Base-by-base conservation (phyloP, 129 eudicot species). In the Saussurea involucrata region DNA sequence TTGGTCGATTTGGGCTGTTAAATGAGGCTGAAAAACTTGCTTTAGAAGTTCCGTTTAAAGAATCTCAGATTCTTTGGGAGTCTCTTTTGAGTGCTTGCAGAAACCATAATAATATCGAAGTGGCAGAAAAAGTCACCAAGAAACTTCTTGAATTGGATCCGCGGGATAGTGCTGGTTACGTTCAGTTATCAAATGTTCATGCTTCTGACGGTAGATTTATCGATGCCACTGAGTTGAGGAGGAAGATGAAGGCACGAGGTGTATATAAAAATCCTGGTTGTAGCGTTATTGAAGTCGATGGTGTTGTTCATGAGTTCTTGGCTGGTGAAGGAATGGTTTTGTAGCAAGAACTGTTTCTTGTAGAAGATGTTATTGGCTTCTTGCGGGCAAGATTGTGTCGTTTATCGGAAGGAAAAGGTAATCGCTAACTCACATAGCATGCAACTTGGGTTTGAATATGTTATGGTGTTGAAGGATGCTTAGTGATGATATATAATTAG, bases 51-150 rank as follows among this genome's bases (percentile, higher is more conserved):
- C 73, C 82, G 4, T 31, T 53, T 18, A 33, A 83, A 74, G 82
- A 86, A 66, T 40, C 81, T 65, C 76, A 44, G 60, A 78, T 81
- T 5, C 44, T 83, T 55, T 86, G 85, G 87, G 83, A 77, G 81
- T 77, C 90, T 17, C 85, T 86, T 63, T 80, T 83, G 83, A 79
- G 81, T 21, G 85, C 90, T 84, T 83, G 85, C 79, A 77, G 81
- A 69, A 83, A 57, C 22, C 76, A 86, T 63, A 72, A 76, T 55
- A 66, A 83, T 60, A 33, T 69, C 0, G 76, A 80, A 34, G 34
- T 84, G 87, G 88, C 86, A 61, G 82, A 86, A 33, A 74, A 72
- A n/a, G 84, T 86, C 5, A 72, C 81, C 18, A 73, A 21, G 68
- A 83, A 63, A 27, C 90, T 86, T 36, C 74, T 83, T 27, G 85